Conservation (phyloP, 768 basidiomycete genomes). For the Mycena crocata region DNA sequence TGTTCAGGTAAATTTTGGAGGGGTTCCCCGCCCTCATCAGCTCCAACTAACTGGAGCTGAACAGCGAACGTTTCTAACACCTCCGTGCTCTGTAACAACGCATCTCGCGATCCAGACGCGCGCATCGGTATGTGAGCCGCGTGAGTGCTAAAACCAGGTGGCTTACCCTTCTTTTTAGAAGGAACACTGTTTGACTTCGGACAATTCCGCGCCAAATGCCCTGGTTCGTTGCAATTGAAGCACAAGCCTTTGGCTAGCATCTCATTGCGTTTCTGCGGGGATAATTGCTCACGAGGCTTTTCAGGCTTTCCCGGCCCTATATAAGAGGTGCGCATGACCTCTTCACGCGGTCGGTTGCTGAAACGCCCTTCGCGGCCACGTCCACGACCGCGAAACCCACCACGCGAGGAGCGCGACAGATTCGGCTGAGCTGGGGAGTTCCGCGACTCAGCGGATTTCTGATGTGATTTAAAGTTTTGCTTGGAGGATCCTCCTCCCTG, state of each 20-base stretch:
- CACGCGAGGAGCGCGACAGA: not conserved
- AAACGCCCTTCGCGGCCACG: constrained; percentile 32
- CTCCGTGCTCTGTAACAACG: not conserved
- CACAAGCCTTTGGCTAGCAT: constrained; percentile 38
- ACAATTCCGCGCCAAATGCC: constrained; percentile 44
- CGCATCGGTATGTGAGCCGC: not conserved
- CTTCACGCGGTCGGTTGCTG: not conserved
- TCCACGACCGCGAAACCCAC: constrained; percentile 35
- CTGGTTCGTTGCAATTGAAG: constrained; percentile 40
- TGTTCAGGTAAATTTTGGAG: not conserved
- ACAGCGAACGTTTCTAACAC: not conserved
- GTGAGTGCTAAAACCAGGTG: not conserved
- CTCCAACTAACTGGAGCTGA: not conserved
- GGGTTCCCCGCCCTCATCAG: constrained; percentile 18
- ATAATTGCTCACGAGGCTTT: not conserved
- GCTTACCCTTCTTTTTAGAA: not conserved
- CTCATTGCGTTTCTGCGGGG: constrained; percentile 22
- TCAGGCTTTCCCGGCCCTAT: not conserved
- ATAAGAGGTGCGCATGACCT: not conserved
- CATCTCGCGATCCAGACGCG: not conserved
- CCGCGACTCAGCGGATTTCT: not conserved
- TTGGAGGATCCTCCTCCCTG: not conserved
- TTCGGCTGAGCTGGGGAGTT: too few relatives aligned
- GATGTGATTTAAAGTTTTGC: too few relatives aligned
- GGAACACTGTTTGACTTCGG: constrained; percentile 32